phyloP scores from a whole-genome alignment of 768 basidiomycete species.

The Terana coerulea region DNA sequence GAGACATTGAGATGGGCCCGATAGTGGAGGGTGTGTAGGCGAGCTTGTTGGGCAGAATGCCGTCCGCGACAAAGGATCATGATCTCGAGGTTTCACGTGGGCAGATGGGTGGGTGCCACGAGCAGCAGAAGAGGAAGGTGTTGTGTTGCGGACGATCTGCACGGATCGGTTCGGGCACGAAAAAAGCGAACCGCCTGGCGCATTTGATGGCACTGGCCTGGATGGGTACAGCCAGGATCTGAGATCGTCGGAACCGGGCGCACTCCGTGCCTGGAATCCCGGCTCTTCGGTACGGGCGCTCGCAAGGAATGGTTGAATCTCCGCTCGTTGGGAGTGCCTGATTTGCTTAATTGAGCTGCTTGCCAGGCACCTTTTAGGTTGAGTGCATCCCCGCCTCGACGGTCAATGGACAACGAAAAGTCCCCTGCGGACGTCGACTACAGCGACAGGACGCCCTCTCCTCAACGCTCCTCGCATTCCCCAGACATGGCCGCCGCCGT shows the following conservation, averaged over 20 bases:
- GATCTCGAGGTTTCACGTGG: neutral
- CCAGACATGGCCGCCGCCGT: conserved; percentile 26
- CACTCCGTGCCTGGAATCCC: conserved; percentile 10
- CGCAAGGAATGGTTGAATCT: conserved; percentile 1
- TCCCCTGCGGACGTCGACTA: conserved; percentile 7
- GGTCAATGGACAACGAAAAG: conserved; percentile 12
- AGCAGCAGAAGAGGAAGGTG: neutral
- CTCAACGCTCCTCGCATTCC: neutral
- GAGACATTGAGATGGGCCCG: neutral
- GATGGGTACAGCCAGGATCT: neutral
- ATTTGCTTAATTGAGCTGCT: conserved; percentile 14
- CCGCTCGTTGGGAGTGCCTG: conserved; percentile 11
- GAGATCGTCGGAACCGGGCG: conserved; percentile 11
- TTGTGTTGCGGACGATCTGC: neutral
- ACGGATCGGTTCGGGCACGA: neutral
- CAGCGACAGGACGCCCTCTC: conserved; percentile 6
- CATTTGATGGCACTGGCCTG: neutral
- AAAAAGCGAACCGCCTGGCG: neutral
- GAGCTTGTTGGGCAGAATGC: neutral
- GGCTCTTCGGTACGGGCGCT: neutral
- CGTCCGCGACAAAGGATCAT: neutral
- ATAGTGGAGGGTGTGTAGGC: neutral
- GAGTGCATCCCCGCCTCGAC: conserved; percentile 2
- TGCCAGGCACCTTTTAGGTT: conserved; percentile 17
- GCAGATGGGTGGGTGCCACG: neutral